Conservation (phyloP, 2,329 filamentous ascomycete species). For the Pyrenophora seminiperda region DNA sequence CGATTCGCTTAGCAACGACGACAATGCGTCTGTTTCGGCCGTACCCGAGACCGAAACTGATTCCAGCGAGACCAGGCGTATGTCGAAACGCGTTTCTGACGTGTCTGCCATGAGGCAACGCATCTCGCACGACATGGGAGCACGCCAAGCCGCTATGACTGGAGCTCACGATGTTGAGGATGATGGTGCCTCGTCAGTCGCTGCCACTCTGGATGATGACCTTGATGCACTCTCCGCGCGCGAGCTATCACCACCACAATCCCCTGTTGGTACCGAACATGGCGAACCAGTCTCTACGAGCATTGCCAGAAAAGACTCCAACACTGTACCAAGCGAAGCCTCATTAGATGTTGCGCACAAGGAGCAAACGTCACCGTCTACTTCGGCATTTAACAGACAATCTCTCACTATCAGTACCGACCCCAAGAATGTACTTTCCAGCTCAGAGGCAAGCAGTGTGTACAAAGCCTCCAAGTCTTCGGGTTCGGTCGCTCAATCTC, state of each 20-base stretch:
- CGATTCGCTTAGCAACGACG: conserved; percentile 52
- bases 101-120: conserved; percentile 39
- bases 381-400: neutral
- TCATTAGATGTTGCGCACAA: too few species aligned
- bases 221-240: conserved; percentile 47
- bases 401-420: conserved; percentile 40
- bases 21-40: conserved; percentile 64
- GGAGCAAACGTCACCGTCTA: neutral
- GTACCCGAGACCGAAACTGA: conserved; percentile 33
- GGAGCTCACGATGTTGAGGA: conserved; percentile 43
- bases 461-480: conserved; percentile 48
- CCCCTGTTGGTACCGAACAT: conserved; percentile 29
- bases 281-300: neutral
- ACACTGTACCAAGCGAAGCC: neutral
- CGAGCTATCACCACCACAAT: conserved; percentile 35
- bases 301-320: neutral
- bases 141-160: conserved; percentile 48
- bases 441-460: conserved; percentile 22
- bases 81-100: conserved; percentile 46
- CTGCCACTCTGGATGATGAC: conserved; percentile 65
- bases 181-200: conserved; percentile 55
- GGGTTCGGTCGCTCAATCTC: conserved; percentile 41
- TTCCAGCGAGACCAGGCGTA: conserved; percentile 24
- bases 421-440: conserved; percentile 35
- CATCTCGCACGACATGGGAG: conserved; percentile 20